phyloP scores from a whole-genome alignment of 352 stramenopile species.

The Globisporangium radiosum region DNA sequence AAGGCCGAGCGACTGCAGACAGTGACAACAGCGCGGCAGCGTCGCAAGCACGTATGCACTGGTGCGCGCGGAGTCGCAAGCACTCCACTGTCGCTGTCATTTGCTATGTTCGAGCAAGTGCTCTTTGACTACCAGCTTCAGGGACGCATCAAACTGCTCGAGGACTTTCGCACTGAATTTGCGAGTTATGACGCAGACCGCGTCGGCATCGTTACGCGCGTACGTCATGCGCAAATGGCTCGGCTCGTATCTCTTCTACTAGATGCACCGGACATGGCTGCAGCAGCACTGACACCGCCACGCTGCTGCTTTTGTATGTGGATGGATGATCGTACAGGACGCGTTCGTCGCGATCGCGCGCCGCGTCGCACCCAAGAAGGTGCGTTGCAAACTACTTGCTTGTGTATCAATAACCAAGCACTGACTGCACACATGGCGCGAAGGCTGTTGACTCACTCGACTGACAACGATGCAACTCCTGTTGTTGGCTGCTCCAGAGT shows the following conservation, averaged over 20 bases:
- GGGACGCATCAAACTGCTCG: conserved; percentile 53
- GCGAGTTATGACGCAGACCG: conserved; percentile 36
- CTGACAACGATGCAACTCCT: background rate
- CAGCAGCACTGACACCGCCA: background rate
- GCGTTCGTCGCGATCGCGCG: conserved; percentile 28
- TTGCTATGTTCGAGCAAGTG: conserved; percentile 57
- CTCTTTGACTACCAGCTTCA: conserved; percentile 69
- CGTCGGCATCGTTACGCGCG: conserved; percentile 51
- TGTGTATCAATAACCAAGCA: no score
- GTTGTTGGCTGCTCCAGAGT: conserved; percentile 11
- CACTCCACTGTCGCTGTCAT: conserved; percentile 23
- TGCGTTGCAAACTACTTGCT: conserved; percentile 6
- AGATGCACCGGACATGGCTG: background rate
- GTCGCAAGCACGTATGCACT: conserved; percentile 9
- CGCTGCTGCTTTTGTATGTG: conserved; percentile 5
- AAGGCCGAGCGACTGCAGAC: conserved; percentile 27
- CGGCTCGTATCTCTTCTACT: no score
- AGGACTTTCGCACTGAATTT: conserved; percentile 45
- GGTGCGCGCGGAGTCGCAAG: background rate
- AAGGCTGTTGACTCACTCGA: background rate
- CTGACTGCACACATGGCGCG: no score
- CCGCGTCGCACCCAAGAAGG: conserved; percentile 32
- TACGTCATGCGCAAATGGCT: conserved; percentile 2
- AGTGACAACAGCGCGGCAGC: conserved; percentile 6
- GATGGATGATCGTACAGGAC: conserved; percentile 11